Conservation (phyloP, 805 yeast species). For the Grigorovia jiainica region DNA sequence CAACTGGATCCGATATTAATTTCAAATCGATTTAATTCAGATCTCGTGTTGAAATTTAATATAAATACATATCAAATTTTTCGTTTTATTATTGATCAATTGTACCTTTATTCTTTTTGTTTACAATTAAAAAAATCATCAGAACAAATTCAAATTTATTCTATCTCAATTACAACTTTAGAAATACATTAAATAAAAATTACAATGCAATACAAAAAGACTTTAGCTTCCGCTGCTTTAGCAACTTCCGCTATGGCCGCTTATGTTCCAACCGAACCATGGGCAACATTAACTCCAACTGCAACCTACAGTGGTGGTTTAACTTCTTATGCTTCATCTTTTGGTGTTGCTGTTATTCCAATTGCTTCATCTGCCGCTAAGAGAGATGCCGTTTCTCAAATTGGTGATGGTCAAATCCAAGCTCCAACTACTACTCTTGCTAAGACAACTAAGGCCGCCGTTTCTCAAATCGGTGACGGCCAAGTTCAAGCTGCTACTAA, state of each 20-base stretch:
- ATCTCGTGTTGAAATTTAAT: too few species aligned
- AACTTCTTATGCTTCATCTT: slow-evolving; percentile 45
- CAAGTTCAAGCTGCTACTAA: slow-evolving; percentile 42
- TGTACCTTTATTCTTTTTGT: too few species aligned
- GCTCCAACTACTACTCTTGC: slow-evolving; percentile 12
- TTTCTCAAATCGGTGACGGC: slow-evolving; percentile 40
- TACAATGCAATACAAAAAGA: slow-evolving; percentile 23
- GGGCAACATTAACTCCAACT: slow-evolving; percentile 63
- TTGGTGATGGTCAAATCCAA: slow-evolving; percentile 51
- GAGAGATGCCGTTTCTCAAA: slow-evolving; percentile 29
- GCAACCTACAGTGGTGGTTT: slow-evolving; percentile 45
- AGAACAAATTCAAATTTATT: too few species aligned
- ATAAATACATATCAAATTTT: too few species aligned
- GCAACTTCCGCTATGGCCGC: slow-evolving; percentile 22
- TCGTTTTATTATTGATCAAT: too few species aligned
- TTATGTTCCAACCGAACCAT: slow-evolving; percentile 34
- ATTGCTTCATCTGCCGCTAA: slow-evolving; percentile 25
- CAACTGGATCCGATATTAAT: too few species aligned
- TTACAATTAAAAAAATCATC: too few species aligned
- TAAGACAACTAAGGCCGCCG: slow-evolving; percentile 39
- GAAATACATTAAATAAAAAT: not conserved
- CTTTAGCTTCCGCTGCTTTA: slow-evolving; percentile 25
- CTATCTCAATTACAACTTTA: too few species aligned
- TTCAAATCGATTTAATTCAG: too few species aligned
- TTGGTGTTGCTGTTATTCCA: slow-evolving; percentile 61